A percentile compares a stretch with the other conserved stretches of the same genome.
Conservation (phyloP, 495 filamentous ascomycete species). For the Terfezia claveryi region DNA sequence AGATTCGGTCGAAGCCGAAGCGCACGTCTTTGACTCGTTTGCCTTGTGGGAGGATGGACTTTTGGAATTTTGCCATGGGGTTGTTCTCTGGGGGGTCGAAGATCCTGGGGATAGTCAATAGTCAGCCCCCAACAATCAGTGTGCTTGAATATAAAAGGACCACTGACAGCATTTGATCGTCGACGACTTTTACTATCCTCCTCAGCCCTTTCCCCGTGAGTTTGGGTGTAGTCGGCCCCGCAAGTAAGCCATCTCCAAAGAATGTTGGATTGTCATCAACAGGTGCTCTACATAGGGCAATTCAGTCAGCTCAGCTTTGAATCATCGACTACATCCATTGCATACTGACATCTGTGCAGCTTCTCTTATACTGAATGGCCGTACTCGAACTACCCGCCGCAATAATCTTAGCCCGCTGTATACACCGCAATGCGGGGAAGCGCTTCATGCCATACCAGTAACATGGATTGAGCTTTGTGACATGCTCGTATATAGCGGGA, state of each 20-base stretch:
- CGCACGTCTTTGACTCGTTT: slow-evolving; percentile 96
- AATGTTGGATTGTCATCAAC: slow-evolving; percentile 70
- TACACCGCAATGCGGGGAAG: neutral
- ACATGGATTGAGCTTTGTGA: neutral
- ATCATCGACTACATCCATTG: too few species aligned
- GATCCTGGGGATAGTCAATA: slow-evolving; percentile 31
- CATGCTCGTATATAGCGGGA: neutral
- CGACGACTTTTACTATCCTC: slow-evolving; percentile 84
- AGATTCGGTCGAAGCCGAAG: slow-evolving; percentile 89
- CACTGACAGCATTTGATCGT: slow-evolving; percentile 84
- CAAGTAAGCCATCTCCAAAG: slow-evolving; percentile 83
- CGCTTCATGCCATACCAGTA: neutral
- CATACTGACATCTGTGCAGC: slow-evolving; percentile 38
- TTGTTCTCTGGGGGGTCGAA: slow-evolving; percentile 97
- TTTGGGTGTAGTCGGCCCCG: slow-evolving; percentile 60
- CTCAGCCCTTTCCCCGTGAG: slow-evolving; percentile 69
- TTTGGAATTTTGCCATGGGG: slow-evolving; percentile 74
- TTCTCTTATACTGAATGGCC: slow-evolving; percentile 73
- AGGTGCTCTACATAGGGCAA: too few species aligned
- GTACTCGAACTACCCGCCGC: slow-evolving; percentile 47
- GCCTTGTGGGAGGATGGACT: slow-evolving; percentile 58
- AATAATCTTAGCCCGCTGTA: too few species aligned
- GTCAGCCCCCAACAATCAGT: too few species aligned
- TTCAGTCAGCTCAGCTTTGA: too few species aligned
- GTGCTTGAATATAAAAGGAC: neutral